These are phyloP conservation scores for Podospora didyma DNA, from an alignment of 495 filamentous ascomycete species.

Conservation along the genomic window DNA sequence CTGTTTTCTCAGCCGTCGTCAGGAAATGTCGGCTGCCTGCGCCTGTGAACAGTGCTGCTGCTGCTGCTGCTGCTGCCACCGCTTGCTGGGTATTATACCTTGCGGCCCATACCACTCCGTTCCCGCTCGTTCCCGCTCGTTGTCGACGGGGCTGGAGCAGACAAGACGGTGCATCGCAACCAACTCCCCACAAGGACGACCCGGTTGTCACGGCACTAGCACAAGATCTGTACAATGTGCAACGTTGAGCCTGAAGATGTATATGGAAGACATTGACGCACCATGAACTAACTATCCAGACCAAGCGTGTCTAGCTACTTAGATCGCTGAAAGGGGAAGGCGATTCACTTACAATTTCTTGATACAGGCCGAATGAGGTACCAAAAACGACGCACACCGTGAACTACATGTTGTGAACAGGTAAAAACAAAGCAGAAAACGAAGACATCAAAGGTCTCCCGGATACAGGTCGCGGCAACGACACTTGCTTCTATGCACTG, in stretches of 20 bases:
- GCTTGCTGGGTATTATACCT: neutral
- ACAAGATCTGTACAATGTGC: neutral
- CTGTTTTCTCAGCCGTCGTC: neutral
- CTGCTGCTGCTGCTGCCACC: too few species aligned
- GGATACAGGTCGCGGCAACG: too few species aligned
- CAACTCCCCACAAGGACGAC: neutral
- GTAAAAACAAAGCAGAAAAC: too few species aligned
- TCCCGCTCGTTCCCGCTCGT: neutral
- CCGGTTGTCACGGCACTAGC: neutral
- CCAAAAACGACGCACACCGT: too few species aligned
- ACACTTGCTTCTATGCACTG: neutral
- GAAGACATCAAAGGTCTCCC: neutral
- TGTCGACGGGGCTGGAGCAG: neutral
- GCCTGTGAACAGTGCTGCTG: neutral
- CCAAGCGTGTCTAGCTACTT: neutral
- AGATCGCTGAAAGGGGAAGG: neutral
- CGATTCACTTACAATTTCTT: neutral
- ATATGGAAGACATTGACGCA: neutral
- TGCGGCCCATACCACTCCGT: neutral
- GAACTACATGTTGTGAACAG: too few species aligned
- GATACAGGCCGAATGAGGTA: neutral
- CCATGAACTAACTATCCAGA: neutral
- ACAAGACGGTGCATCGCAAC: neutral
- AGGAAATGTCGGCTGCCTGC: too few species aligned
- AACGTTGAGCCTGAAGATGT: neutral